phyloP scores from a whole-genome alignment of 208 protist species.

The Trypanosoma avium region DNA sequence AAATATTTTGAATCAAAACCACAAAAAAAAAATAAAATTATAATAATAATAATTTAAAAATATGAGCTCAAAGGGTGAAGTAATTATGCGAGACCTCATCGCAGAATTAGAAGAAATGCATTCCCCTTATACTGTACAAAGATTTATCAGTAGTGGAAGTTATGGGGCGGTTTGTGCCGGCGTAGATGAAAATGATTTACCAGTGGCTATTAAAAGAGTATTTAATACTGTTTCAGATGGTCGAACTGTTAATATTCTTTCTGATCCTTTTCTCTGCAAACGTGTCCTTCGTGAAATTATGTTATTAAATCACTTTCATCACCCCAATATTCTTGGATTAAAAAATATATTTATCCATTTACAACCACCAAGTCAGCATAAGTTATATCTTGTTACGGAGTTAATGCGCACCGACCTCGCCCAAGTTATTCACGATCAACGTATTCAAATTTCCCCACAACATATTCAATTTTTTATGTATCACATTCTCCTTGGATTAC shows the following conservation, averaged over 20 bases:
- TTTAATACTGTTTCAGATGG: slow-evolving; percentile 87
- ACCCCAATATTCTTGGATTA: slow-evolving; percentile 96
- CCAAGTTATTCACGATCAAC: slow-evolving; percentile 94
- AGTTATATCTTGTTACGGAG: slow-evolving; percentile 97
- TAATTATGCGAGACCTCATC: slow-evolving; percentile 74
- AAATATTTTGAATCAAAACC: neutral
- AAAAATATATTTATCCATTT: slow-evolving; percentile 93
- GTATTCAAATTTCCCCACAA: slow-evolving; percentile 93
- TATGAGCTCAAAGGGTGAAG: slow-evolving; percentile 61
- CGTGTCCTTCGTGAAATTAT: slow-evolving; percentile 92
- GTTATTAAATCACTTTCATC: slow-evolving; percentile 95
- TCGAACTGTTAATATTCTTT: slow-evolving; percentile 81
- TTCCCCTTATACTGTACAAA: slow-evolving; percentile 74
- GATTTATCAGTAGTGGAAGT: slow-evolving; percentile 87
- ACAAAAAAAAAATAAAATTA: slow-evolving; percentile 4
- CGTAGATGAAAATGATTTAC: slow-evolving; percentile 54
- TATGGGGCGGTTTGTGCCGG: slow-evolving; percentile 89
- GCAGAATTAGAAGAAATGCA: slow-evolving; percentile 68
- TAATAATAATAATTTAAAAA: slow-evolving; percentile 5
- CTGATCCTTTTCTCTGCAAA: slow-evolving; percentile 89
- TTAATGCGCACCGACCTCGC: slow-evolving; percentile 94
- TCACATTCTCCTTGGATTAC: slow-evolving; percentile 93
- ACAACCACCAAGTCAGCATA: slow-evolving; percentile 82
- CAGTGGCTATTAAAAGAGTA: slow-evolving; percentile 85
- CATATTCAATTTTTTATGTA: slow-evolving; percentile 97